These are phyloP conservation scores for Phytophthora hybrid DNA, from an alignment of 352 stramenopile species.

Conservation along the genomic window DNA sequence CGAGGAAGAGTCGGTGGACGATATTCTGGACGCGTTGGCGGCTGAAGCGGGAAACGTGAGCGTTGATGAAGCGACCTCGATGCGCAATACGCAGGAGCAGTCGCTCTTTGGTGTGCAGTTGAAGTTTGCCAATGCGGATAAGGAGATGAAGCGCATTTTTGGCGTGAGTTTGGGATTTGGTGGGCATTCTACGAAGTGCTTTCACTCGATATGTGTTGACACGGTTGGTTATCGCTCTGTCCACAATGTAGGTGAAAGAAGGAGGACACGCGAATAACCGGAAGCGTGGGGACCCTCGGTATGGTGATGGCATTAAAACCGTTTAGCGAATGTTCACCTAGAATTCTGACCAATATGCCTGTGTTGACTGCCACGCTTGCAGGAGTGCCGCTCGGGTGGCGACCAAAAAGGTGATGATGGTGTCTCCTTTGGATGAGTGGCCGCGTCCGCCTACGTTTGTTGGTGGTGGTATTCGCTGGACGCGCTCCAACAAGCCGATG, in stretches of 20 bases:
- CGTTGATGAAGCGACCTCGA: constrained; percentile 43
- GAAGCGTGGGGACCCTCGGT: constrained; percentile 73
- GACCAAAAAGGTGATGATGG: constrained; percentile 80
- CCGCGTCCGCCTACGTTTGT: constrained; percentile 88
- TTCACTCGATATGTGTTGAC: neutral
- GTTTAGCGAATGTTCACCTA: neutral
- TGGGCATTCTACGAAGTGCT: neutral
- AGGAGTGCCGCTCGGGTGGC: constrained; percentile 66
- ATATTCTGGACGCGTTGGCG: constrained; percentile 71
- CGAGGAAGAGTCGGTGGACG: constrained; percentile 58
- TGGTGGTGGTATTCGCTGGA: constrained; percentile 88
- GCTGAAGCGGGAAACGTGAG: constrained; percentile 51
- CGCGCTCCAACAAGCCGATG: constrained; percentile 77
- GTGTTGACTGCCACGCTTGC: constrained; percentile 2
- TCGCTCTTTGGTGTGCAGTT: constrained; percentile 74
- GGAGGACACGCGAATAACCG: constrained; percentile 39
- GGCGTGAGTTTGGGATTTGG: constrained; percentile 47
- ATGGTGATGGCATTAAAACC: neutral
- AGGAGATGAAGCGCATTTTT: constrained; percentile 92
- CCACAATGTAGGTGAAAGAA: constrained; percentile 65
- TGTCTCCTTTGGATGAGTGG: constrained; percentile 85
- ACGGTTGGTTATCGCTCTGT: neutral
- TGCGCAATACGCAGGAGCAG: constrained; percentile 57
- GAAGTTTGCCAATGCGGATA: constrained; percentile 84
- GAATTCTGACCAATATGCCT: neutral